Evolutionary conservation across 208 protist genomes (phyloP).

Genomic region (Herpetomonas tarakana): DNA sequence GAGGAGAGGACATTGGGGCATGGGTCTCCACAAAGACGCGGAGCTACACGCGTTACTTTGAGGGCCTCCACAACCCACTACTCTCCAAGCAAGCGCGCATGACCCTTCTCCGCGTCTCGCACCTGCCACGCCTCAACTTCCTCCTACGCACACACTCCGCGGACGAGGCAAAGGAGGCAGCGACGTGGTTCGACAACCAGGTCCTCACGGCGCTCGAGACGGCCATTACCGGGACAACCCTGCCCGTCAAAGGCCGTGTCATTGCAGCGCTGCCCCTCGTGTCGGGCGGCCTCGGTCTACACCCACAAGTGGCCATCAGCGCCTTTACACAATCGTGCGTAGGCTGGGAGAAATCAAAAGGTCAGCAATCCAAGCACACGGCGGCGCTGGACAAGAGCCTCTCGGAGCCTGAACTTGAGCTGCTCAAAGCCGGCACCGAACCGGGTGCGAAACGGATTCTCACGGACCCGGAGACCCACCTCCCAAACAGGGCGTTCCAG

Average conservation of each 20-base stretch:
- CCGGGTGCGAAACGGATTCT: constrained; percentile 21
- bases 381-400: constrained; percentile 14
- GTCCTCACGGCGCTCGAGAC: constrained; percentile 8
- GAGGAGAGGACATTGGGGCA: not conserved
- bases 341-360: constrained; percentile 16
- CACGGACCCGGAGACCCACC: constrained; percentile 17
- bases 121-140: constrained; percentile 18
- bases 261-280: constrained; percentile 20
- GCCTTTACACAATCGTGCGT: constrained; percentile 20
- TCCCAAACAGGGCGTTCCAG: constrained; percentile 15
- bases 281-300: constrained; percentile 22
- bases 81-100: constrained; percentile 8
- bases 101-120: constrained; percentile 15
- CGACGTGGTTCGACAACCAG: constrained; percentile 20
- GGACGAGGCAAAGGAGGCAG: constrained; percentile 7
- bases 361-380: constrained; percentile 14
- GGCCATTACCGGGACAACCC: constrained; percentile 1
- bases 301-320: constrained; percentile 13
- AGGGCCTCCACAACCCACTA: not conserved
- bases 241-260: not conserved
- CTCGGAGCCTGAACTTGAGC: constrained; percentile 15
- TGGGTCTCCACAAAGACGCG: constrained; percentile 7
- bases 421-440: constrained; percentile 19
- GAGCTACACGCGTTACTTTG: constrained; percentile 14
- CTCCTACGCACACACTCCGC: constrained; percentile 23